Evolutionary conservation across 192 early-diverging fungal species (phyloP), one percentile per base, ranked within the genome.

Genomic region (Coemansia sp.): DNA sequence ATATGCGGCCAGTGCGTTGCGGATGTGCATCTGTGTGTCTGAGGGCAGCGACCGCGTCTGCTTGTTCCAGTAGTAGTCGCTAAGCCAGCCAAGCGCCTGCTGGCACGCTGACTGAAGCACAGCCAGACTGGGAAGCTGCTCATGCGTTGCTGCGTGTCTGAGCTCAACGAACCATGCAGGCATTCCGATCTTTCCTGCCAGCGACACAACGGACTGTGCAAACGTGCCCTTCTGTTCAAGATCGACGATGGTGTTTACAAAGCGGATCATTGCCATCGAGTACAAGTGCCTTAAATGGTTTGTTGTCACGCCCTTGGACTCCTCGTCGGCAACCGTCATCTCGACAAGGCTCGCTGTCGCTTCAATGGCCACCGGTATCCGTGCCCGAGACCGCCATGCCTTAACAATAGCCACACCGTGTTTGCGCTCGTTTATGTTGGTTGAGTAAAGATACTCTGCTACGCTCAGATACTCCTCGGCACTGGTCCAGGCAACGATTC

Each of bases 121-220:
- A 12, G 66, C 44, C 39, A 88, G 64, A 24, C 80, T 81, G 8
- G 87, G 87, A 9, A 88, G 59, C 30, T 80, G 61, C 55, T 86
- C 83, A 52, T 88, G 87, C 0, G 87, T 88, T 10, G 79, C 79
- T 4, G 84, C 80, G 57, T 88, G 87, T 15, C 87, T 67, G 39
- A 88, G 62, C 64, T 87, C 86, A 18, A 88, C 87, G 67, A 88
- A 86, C 81, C 83, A 85, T 22, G 73, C 70, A 6, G 87, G 87
- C 53, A 88, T 66, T 24, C 81, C 74, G 21, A 88, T 61, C 33
- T 69, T 44, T 2, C 62, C 54, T 6, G 87, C 87, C 44, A 87
- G 49, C 10, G 52, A 47, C 3, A 69, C 58, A 30, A 87, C 67
- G 0, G 85, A 87, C 45, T 74, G 61, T 2, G 86, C 85, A 50